phyloP scores from a whole-genome alignment of 768 basidiomycete species.

The Suillus discolor region DNA sequence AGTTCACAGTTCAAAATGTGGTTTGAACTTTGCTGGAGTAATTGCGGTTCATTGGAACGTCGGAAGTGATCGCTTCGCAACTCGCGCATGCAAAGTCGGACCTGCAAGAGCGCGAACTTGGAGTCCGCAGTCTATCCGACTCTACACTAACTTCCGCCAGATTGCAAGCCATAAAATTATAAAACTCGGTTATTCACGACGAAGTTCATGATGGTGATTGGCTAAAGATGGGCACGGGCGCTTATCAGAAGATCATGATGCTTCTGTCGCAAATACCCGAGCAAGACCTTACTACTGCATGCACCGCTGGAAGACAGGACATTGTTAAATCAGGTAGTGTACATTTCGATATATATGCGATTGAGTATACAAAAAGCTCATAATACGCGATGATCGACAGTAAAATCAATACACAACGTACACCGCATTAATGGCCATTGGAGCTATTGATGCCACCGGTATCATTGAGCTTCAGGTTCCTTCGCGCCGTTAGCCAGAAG shows the following conservation, averaged over 20 bases:
- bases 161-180: neutral
- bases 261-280: neutral
- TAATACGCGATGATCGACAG: neutral
- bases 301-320: neutral
- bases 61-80: neutral
- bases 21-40: neutral
- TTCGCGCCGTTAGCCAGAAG: slow-evolving; percentile 9
- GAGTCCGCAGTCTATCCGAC: too few relatives aligned
- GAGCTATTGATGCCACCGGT: slow-evolving; percentile 12
- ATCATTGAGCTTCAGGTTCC: slow-evolving; percentile 17
- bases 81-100: neutral
- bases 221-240: neutral
- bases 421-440: neutral
- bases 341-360: neutral
- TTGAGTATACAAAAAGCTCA: neutral
- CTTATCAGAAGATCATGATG: neutral
- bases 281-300: neutral
- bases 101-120: neutral
- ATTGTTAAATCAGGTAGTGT: neutral
- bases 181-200: neutral
- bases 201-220: neutral
- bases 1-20: neutral
- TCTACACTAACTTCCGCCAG: neutral
- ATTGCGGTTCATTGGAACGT: neutral
- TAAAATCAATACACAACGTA: neutral